These are phyloP conservation scores for Boletus sp. DNA, from an alignment of 768 basidiomycete genomes.

Conservation along the genomic window DNA sequence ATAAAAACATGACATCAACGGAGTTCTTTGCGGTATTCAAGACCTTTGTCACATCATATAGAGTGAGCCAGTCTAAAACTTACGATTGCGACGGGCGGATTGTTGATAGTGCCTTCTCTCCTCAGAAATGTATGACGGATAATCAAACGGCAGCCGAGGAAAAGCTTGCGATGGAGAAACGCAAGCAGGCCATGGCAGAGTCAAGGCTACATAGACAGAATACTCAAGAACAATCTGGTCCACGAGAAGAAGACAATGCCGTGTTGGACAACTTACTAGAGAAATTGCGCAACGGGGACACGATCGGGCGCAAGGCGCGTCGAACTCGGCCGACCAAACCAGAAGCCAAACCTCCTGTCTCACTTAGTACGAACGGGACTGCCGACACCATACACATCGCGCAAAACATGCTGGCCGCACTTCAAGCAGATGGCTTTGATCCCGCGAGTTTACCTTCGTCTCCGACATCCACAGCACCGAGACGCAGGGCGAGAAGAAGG, in stretches of 20 bases:
- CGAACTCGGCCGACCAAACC: constrained; percentile 41
- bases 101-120: constrained; percentile 6
- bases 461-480: constrained; percentile 38
- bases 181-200: constrained; percentile 66
- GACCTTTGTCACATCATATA: constrained; percentile 93
- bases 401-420: constrained; percentile 68
- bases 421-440: constrained; percentile 68
- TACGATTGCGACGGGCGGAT: background rate
- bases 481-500: constrained; percentile 28
- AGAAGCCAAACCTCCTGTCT: constrained; percentile 29
- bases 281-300: constrained; percentile 68
- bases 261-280: constrained; percentile 71
- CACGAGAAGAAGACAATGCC: constrained; percentile 53
- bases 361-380: constrained; percentile 26
- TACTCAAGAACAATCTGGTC: constrained; percentile 37
- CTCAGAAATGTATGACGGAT: constrained; percentile 82
- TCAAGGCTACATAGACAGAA: constrained; percentile 54
- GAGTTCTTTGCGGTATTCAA: constrained; percentile 98
- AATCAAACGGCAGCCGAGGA: constrained; percentile 77
- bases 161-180: constrained; percentile 59
- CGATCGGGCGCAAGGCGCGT: constrained; percentile 53
- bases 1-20: constrained; percentile 76
- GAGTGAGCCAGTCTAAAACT: constrained; percentile 40
- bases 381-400: constrained; percentile 52
- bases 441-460: constrained; percentile 43